Evolutionary conservation across 108 stramenopile genomes (phyloP), one percentile per base, ranked within the genome.

Genomic region (Cafeteria roenbergensis): DNA sequence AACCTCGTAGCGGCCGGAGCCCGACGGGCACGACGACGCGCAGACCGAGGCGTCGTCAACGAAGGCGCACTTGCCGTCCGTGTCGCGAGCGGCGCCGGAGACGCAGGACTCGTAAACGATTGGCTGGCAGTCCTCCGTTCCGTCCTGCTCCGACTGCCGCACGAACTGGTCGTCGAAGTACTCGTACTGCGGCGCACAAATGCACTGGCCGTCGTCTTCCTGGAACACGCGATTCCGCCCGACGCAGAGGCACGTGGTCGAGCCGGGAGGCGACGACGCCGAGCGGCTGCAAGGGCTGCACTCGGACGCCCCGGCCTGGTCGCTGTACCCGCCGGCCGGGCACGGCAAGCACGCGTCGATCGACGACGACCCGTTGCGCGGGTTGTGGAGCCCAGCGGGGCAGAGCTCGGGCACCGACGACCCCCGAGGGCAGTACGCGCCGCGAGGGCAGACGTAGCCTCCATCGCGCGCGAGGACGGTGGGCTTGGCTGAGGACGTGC

Each of bases 81-180:
- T 48, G 28, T 69, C 67, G n/a, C 77, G 71, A 17, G 57, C 71
- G 51, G 73, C 59, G 32, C 69, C 70, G 1, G 66, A 59, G 34
- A 48, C 28, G 71, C 83, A 84, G 8, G 76, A 63, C 3, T 59
- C 57, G 71, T 74, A 82, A 2, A 80, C 77, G n/a, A 78, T 77
- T 0, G 83, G 81, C 71, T 84, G 83, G 51, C 83, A 84, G 34
- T 81, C 80, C 36, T 71, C 65, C 17, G 53, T 70, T 22, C 79
- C 79, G 64, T 84, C 80, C 0, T 53, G 71, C 25, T 75, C 74
- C 0, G 72, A 79, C 29, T 54, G 63, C 25, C 48, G 50, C n/a
- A 62, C 50, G 25, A 74, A 71, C 31, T 65, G 32, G 42, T 58
- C 71, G 66, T 82, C 78, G 72, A 75, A 78, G 48, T 75, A 82